A percentile compares a stretch with the other conserved stretches of the same genome.
These are phyloP conservation scores for Fusarium tupiense DNA, from an alignment of 2,329 filamentous ascomycete species.

Conservation along the genomic window DNA sequence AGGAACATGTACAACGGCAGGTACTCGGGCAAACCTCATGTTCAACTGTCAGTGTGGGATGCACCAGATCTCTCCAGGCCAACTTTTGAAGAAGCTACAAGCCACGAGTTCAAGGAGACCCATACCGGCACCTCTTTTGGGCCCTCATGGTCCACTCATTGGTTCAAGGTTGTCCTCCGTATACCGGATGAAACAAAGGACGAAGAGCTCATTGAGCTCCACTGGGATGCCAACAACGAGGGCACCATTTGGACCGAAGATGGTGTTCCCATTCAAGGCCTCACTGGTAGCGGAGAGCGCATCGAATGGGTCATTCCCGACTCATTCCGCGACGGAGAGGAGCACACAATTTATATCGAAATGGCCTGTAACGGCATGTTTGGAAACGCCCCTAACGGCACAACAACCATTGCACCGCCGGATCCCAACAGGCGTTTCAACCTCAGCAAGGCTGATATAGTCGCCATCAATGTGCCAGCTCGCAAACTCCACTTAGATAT, in stretches of 20 bases:
- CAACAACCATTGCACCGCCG: conserved; percentile 84
- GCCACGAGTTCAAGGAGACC: conserved; percentile 78
- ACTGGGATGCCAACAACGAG: conserved; percentile 96
- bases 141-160: conserved; percentile 97
- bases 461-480: conserved; percentile 87
- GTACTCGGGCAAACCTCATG: conserved; percentile 73
- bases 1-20: conserved; percentile 54
- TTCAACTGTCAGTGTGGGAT: conserved; percentile 88
- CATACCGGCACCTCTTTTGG: conserved; percentile 83
- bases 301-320: conserved; percentile 91
- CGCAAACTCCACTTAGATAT: conserved; percentile 88
- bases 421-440: conserved; percentile 84
- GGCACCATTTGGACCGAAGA: conserved; percentile 93
- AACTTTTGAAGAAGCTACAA: conserved; percentile 84
- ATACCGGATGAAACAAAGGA: conserved; percentile 77
- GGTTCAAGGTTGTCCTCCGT: conserved; percentile 87
- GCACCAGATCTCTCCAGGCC: conserved; percentile 83
- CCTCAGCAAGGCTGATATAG: conserved; percentile 82
- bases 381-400: conserved; percentile 85
- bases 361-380: conserved; percentile 99
- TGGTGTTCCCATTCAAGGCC: conserved; percentile 88
- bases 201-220: conserved; percentile 88
- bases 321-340: conserved; percentile 82
- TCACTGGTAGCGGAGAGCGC: conserved; percentile 90
- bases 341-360: conserved; percentile 93